Percentiles rank a stretch among this genome's conserved stretches.
phyloP scores from a whole-genome alignment of 2,329 filamentous ascomycete species.

The Penicillium sp. region DNA sequence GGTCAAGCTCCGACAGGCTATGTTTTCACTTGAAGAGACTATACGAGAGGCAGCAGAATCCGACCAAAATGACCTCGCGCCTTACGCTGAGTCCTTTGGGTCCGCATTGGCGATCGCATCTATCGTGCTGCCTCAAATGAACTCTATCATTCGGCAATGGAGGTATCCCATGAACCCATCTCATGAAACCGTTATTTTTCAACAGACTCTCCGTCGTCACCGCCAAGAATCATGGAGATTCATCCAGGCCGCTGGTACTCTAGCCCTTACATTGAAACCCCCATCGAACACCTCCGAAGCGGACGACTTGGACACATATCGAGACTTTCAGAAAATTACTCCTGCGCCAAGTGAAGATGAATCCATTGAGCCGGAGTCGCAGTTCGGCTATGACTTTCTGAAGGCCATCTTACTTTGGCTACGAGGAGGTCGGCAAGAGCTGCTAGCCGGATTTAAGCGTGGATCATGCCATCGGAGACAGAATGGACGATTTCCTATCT shows the following conservation, averaged over 20 bases:
- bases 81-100: constrained; percentile 42
- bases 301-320: constrained; percentile 31
- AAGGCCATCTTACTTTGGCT: constrained; percentile 64
- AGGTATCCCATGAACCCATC: constrained; percentile 59
- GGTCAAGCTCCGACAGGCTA: constrained; percentile 54
- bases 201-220: constrained; percentile 57
- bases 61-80: constrained; percentile 21
- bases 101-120: constrained; percentile 45
- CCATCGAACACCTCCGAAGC: constrained; percentile 46
- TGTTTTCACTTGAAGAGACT: constrained; percentile 53
- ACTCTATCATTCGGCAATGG: constrained; percentile 56
- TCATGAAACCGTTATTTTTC: constrained; percentile 52
- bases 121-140: constrained; percentile 55
- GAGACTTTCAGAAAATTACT: constrained; percentile 50
- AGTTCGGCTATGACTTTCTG: constrained; percentile 65
- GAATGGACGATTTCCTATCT: constrained; percentile 53
- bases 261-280: constrained; percentile 58
- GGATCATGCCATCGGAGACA: constrained; percentile 42
- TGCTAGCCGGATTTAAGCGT: constrained; percentile 59
- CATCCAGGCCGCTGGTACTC: constrained; percentile 60
- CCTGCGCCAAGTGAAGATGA: constrained; percentile 48
- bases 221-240: constrained; percentile 60
- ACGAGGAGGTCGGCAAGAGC: constrained; percentile 55
- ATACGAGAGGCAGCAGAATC: constrained; percentile 26
- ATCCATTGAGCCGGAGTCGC: constrained; percentile 42